Percentiles rank a stretch among this genome's conserved stretches.
Evolutionary conservation across 106 monocot species (phyloP).

Genomic region (Acanthochlamys bracteata): DNA sequence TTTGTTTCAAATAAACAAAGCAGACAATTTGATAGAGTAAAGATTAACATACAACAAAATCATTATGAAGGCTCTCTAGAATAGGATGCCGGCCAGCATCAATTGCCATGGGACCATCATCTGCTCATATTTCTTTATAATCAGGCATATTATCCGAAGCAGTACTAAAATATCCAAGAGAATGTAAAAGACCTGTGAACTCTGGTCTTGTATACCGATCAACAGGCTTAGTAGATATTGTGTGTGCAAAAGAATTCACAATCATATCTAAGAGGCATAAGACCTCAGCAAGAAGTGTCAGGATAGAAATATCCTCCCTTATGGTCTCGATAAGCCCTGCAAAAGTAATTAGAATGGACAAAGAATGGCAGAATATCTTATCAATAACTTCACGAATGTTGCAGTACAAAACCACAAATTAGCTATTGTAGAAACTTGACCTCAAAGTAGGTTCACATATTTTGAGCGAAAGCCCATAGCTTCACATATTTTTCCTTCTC

Average conservation of each 20-base stretch:
- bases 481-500: no score
- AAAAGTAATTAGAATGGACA: constrained; percentile 1
- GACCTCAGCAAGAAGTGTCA: constrained; percentile 87
- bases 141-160: constrained; percentile 7
- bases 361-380: no score
- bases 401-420: no score
- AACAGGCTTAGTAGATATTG: constrained; percentile 81
- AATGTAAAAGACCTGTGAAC: constrained; percentile 55
- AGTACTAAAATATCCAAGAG: no score
- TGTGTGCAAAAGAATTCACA: constrained; percentile 97
- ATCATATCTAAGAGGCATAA: constrained; percentile 93
- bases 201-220: constrained; percentile 88
- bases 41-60: constrained; percentile 67
- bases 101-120: constrained; percentile 91
- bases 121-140: constrained; percentile 24
- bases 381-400: no score
- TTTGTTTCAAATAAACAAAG: background rate
- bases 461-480: no score
- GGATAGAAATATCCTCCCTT: constrained; percentile 65
- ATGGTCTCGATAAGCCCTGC: constrained; percentile 78
- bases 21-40: background rate
- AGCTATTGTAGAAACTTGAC: no score
- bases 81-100: constrained; percentile 96
- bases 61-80: constrained; percentile 65
- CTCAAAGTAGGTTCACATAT: no score